Evolutionary conservation across 2,329 filamentous ascomycete genomes (phyloP).

Genomic region (Cryoendolithus antarcticus): DNA sequence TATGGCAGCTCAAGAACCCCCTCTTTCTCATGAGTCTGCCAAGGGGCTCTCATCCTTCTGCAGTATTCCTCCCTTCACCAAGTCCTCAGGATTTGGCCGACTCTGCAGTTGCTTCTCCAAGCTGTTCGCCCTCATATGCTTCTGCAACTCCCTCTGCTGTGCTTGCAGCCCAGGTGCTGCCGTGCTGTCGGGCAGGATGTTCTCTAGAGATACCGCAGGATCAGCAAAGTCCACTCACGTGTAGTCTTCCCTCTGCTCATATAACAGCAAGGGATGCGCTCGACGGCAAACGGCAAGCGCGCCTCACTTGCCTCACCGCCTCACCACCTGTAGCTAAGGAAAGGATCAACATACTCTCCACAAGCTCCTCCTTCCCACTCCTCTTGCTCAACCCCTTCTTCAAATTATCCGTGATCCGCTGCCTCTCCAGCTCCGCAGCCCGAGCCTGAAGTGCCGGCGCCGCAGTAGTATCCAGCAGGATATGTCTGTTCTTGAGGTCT

Average conservation of each 20-base stretch:
- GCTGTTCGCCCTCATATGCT: constrained; percentile 74
- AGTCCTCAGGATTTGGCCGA: constrained; percentile 61
- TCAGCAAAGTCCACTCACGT: too few relatives aligned
- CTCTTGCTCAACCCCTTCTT: constrained; percentile 52
- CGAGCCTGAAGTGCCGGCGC: constrained; percentile 55
- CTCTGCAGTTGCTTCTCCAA: constrained; percentile 77
- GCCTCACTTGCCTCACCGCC: too few relatives aligned
- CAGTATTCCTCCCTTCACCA: constrained; percentile 71
- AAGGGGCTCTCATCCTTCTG: constrained; percentile 23
- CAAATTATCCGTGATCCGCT: constrained; percentile 49
- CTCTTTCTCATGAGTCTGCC: constrained; percentile 2
- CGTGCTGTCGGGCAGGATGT: constrained; percentile 70
- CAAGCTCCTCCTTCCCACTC: constrained; percentile 59
- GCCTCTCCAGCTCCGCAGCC: constrained; percentile 51
- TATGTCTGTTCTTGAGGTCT: constrained; percentile 57
- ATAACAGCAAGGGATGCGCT: too few relatives aligned
- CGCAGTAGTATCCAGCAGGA: constrained; percentile 53
- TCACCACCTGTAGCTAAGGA: too few relatives aligned
- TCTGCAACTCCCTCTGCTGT: constrained; percentile 72
- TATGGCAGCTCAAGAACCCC: background rate
- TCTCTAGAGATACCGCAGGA: constrained; percentile 40
- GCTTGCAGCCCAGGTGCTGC: constrained; percentile 70
- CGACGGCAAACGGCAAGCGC: too few relatives aligned
- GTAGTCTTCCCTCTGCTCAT: too few relatives aligned
- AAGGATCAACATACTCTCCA: constrained; percentile 52